A percentile compares a stretch with the other conserved stretches of the same genome.
Evolutionary conservation across 345 rosid genomes (phyloP).

Genomic region (Aethionema arabicum): DNA sequence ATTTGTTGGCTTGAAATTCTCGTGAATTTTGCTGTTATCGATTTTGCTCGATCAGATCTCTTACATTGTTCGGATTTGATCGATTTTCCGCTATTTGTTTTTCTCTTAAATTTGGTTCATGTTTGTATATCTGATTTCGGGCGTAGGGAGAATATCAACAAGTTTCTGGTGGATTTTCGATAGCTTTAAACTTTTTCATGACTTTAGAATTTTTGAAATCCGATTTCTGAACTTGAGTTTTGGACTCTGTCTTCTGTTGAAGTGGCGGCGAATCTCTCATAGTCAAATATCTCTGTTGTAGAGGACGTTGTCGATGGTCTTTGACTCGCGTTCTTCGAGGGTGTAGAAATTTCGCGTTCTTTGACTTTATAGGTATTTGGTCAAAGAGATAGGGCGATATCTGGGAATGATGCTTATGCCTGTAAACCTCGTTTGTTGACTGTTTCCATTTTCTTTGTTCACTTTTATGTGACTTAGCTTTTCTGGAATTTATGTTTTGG

Average conservation of each 20-base stretch:
- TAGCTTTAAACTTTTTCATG: not conserved
- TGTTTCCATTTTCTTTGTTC: conserved; percentile 35
- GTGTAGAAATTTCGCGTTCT: conserved; percentile 23
- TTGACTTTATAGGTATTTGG: conserved; percentile 36
- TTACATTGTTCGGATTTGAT: conserved; percentile 36
- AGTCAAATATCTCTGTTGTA: conserved; percentile 25
- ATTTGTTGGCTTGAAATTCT: conserved; percentile 12
- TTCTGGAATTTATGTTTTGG: conserved; percentile 26
- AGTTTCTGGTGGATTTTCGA: not conserved
- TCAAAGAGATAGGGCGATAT: conserved; percentile 37
- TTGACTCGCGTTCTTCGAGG: conserved; percentile 37
- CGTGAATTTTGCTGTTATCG: conserved; percentile 24
- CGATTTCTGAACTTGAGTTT: conserved; percentile 24
- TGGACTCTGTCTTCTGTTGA: conserved; percentile 27
- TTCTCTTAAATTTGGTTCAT: conserved; percentile 9
- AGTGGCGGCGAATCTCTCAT: conserved; percentile 27
- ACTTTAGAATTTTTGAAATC: conserved; percentile 1
- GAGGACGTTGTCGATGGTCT: conserved; percentile 11
- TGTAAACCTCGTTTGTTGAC: conserved; percentile 35
- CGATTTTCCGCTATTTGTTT: conserved; percentile 15
- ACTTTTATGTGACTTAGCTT: conserved; percentile 26
- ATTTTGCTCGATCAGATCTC: conserved; percentile 46
- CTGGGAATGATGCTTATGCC: conserved; percentile 25
- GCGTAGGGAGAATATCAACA: conserved; percentile 10
- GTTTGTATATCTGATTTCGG: conserved; percentile 7